A percentile compares a stretch with the other conserved stretches of the same genome.
These are phyloP conservation scores for Xylaria flabelliformis DNA, from an alignment of 495 filamentous ascomycete genomes.

Conservation along the genomic window DNA sequence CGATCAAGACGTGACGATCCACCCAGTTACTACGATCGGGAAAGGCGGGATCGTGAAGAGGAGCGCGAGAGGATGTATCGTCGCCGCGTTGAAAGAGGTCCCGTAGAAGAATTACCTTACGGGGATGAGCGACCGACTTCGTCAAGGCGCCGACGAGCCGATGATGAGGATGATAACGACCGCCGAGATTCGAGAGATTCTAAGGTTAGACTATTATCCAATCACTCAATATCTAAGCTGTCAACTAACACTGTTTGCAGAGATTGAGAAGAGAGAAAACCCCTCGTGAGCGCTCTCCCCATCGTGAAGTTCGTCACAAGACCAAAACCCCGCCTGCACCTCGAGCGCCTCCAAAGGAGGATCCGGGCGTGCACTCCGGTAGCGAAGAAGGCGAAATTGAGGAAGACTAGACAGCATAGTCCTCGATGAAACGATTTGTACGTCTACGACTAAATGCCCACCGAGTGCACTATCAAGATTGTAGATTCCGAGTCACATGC, in stretches of 20 bases:
- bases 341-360: slow-evolving; percentile 61
- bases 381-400: slow-evolving; percentile 99
- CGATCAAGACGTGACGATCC: slow-evolving; percentile 52
- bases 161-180: slow-evolving; percentile 77
- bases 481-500: slow-evolving; percentile 21
- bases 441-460: slow-evolving; percentile 22
- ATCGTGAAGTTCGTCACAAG: slow-evolving; percentile 59
- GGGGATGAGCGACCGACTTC: slow-evolving; percentile 74
- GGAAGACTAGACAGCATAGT: slow-evolving; percentile 67
- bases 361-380: slow-evolving; percentile 74
- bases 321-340: slow-evolving; percentile 59
- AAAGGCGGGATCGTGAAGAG: slow-evolving; percentile 81
- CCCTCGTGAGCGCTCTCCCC: slow-evolving; percentile 65
- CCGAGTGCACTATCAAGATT: slow-evolving; percentile 16
- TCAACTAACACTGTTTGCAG: slow-evolving; percentile 45
- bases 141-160: slow-evolving; percentile 68
- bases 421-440: slow-evolving; percentile 19
- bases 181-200: slow-evolving; percentile 66
- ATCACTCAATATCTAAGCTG: slow-evolving; percentile 5
- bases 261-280: slow-evolving; percentile 65
- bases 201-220: slow-evolving; percentile 57
- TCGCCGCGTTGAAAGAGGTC: slow-evolving; percentile 77
- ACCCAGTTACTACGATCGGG: slow-evolving; percentile 65
- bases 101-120: slow-evolving; percentile 84
- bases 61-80: slow-evolving; percentile 86